Base-by-base conservation (phyloP, 2,329 filamentous ascomycete species). In the Coleophoma cylindrospora region DNA sequence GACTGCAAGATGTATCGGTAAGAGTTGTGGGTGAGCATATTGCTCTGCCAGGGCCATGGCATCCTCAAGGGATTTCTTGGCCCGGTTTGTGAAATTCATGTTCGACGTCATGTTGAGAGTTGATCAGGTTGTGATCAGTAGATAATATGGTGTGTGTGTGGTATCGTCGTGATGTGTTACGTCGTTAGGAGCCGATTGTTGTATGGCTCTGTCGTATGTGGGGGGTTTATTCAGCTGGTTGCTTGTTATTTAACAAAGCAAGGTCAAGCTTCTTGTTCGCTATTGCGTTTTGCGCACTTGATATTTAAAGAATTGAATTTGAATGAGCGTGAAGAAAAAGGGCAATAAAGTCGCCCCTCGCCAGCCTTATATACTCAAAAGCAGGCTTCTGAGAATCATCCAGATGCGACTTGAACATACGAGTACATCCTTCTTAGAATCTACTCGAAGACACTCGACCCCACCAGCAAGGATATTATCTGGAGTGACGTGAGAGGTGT, bases 21-120 rank as follows among this genome's bases (percentile, higher is more conserved):
- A 79, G 54, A 97, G 83, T 70, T 99, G 92, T 38, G 90, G 85
- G 73, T 99, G 94, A 37, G 83, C 83, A 68, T 97, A 95, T 73
- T 94, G 86, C 69, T 91, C 84, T 59, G 92, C 91, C 62, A 97
- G 79, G 53, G 81, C 77, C 77, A 94, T 91, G 68, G 91, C 89
- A 68, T 96, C 90, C 63, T 88, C 83, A 66, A 99, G 79, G 63
- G 92, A 88, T 74, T 92, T 89, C 67, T 91, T 88, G 58, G 89
- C 94, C 72, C 88, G 79, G 72, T 97, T 92, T 58, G 94, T 99
- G 68, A 96, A 96, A 67, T 95, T 86, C 84, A 91, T 89, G 63
- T 84, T 81, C 47, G 84, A 80, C 36, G 60, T 57, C 70, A 91
- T 89, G 59, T 59, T 81, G 66, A 44, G 57, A 53, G 49, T 52